Evolutionary conservation across 352 stramenopile species (phyloP).

Genomic region (Phytophthora cactorum): DNA sequence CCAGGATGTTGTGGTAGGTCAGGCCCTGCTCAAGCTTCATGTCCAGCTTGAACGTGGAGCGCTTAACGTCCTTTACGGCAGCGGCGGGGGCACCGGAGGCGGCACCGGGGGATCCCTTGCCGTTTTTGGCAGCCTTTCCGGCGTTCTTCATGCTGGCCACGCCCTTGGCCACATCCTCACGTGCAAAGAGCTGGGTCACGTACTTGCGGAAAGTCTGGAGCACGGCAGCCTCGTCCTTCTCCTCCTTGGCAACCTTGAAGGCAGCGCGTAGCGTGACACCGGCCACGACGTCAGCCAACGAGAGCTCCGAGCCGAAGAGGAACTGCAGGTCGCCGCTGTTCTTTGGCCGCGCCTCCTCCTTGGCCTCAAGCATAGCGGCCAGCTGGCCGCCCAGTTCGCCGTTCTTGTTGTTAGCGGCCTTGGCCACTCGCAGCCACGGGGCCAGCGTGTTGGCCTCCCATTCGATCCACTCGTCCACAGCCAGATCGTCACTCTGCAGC

Average conservation of each 20-base stretch:
- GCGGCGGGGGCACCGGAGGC: constrained; percentile 18
- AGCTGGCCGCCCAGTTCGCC: constrained; percentile 43
- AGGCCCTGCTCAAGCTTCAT: constrained; percentile 51
- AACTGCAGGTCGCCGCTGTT: constrained; percentile 56
- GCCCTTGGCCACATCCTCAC: constrained; percentile 55
- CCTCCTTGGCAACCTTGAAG: constrained; percentile 59
- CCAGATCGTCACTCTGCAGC: constrained; percentile 74
- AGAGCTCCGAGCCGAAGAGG: constrained; percentile 67
- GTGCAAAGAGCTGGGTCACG: constrained; percentile 65
- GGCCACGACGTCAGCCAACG: constrained; percentile 76
- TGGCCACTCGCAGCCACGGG: constrained; percentile 62
- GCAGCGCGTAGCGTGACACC: constrained; percentile 72
- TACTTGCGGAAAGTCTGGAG: constrained; percentile 73
- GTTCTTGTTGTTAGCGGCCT: constrained; percentile 45
- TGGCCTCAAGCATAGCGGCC: constrained; percentile 56
- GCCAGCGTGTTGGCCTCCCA: constrained; percentile 78
- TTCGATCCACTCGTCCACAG: constrained; percentile 85
- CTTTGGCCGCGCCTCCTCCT: constrained; percentile 63
- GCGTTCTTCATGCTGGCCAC: constrained; percentile 49
- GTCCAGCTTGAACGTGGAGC: constrained; percentile 60
- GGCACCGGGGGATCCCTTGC: constrained; percentile 13
- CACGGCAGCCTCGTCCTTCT: constrained; percentile 51
- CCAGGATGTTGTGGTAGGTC: constrained; percentile 81
- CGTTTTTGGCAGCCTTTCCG: constrained; percentile 42
- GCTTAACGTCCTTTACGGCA: constrained; percentile 24